Evolutionary conservation across 352 stramenopile species (phyloP).

Genomic region (Blastocystis sp.): DNA sequence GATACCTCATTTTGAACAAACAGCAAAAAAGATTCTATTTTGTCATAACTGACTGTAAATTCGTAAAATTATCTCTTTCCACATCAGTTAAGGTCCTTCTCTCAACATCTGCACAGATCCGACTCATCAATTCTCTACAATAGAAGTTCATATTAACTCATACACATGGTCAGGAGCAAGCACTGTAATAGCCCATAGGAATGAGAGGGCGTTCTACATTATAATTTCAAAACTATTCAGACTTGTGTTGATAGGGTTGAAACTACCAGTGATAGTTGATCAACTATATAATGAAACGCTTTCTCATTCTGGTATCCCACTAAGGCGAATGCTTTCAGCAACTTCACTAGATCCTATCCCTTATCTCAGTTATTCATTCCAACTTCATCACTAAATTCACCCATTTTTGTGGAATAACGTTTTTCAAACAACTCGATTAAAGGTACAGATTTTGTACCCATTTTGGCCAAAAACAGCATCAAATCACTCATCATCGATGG

Average conservation of each 20-base stretch:
- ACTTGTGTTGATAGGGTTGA: slow-evolving; percentile 2
- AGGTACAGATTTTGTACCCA: neutral
- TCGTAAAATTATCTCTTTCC: neutral
- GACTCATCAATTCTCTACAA: neutral
- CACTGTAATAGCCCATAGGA: neutral
- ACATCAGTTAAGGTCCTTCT: neutral
- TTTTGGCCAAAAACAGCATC: neutral
- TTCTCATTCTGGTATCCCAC: neutral
- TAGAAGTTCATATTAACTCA: neutral
- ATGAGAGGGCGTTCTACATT: neutral
- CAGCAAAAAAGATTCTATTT: neutral
- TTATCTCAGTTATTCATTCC: neutral
- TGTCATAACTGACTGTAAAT: neutral
- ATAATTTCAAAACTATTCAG: neutral
- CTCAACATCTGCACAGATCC: neutral
- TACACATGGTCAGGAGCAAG: neutral
- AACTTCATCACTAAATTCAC: neutral
- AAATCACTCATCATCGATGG: slow-evolving; percentile 4
- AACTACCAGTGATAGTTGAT: neutral
- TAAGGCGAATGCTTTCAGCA: slow-evolving; percentile 5
- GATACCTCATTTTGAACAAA: slow-evolving; percentile 22
- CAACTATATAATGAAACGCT: neutral
- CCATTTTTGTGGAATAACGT: neutral
- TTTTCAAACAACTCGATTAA: neutral
- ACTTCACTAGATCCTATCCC: neutral